These are phyloP conservation scores for Hyphopichia fennica DNA, from an alignment of 1,139 yeast species.

Conservation along the genomic window DNA sequence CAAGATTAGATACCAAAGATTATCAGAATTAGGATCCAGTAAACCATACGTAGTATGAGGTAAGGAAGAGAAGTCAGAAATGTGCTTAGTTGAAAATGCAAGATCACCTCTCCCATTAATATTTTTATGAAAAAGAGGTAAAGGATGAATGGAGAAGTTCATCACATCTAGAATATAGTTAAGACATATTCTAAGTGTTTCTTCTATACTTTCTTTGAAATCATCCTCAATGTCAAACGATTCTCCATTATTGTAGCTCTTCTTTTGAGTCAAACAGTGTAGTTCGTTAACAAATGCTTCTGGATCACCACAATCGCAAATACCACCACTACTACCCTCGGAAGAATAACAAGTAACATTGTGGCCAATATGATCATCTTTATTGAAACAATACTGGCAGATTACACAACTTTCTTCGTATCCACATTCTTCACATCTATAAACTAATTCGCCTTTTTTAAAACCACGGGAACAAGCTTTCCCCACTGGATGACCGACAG, in stretches of 20 bases:
- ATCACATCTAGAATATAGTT: conserved; percentile 52
- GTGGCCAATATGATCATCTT: conserved; percentile 64
- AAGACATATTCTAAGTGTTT: conserved; percentile 37
- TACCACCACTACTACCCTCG: conserved; percentile 51
- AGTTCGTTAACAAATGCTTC: conserved; percentile 69
- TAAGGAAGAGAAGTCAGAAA: conserved; percentile 31
- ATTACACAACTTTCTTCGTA: conserved; percentile 74
- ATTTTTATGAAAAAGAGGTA: conserved; percentile 36
- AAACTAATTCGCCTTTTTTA: conserved; percentile 60
- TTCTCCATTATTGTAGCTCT: not conserved
- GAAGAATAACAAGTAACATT: conserved; percentile 56
- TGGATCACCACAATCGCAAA: conserved; percentile 92
- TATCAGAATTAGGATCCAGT: conserved; percentile 24
- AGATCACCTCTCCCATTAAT: conserved; percentile 17
- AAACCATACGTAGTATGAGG: conserved; percentile 29
- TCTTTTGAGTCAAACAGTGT: conserved; percentile 48
- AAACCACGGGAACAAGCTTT: conserved; percentile 66
- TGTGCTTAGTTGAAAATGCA: conserved; percentile 19
- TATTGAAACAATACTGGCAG: conserved; percentile 69
- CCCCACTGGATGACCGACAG: conserved; percentile 25
- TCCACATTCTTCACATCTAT: conserved; percentile 66
- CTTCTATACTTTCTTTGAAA: conserved; percentile 17
- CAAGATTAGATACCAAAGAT: conserved; percentile 47
- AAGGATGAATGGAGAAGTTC: conserved; percentile 31
- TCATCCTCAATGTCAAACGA: conserved; percentile 10